A percentile compares a stretch with the other conserved stretches of the same genome.
Conservation (phyloP, 2,329 filamentous ascomycete species). For the Neodidymelliopsis sp. region DNA sequence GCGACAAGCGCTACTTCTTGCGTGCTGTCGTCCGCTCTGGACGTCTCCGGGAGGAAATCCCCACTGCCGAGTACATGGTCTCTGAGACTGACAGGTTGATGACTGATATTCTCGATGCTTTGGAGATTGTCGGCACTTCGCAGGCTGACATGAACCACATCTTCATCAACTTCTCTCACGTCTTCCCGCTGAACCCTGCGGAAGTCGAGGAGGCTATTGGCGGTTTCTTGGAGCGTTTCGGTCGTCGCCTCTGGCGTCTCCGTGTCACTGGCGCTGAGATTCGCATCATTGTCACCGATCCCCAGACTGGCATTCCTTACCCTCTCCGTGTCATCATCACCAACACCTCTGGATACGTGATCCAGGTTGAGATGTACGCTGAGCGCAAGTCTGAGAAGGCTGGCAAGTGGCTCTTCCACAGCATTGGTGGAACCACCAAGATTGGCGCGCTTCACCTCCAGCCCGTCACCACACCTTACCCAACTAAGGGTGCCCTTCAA, state of each 20-base stretch:
- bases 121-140: slow-evolving; percentile 99
- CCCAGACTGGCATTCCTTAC: slow-evolving; percentile 80
- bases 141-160: slow-evolving; percentile 99
- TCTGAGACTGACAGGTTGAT: slow-evolving; percentile 96
- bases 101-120: slow-evolving; percentile 95
- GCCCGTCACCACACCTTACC: slow-evolving; percentile 89
- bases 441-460: slow-evolving; percentile 94
- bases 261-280: slow-evolving; percentile 98
- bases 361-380: slow-evolving; percentile 96
- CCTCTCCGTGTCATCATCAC: slow-evolving; percentile 95
- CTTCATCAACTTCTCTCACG: slow-evolving; percentile 99
- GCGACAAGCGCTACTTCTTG: slow-evolving; percentile 98
- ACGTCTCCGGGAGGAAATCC: slow-evolving; percentile 94
- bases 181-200: slow-evolving; percentile 88
- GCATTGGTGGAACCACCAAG: slow-evolving; percentile 93
- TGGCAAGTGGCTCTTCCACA: slow-evolving; percentile 95
- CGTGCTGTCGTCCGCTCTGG: slow-evolving; percentile 94
- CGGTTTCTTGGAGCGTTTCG: slow-evolving; percentile 96
- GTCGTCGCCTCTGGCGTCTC: slow-evolving; percentile 91
- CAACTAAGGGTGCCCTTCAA: slow-evolving; percentile 98
- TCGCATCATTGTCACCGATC: slow-evolving; percentile 96
- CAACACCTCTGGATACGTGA: slow-evolving; percentile 97
- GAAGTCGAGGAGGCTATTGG: slow-evolving; percentile 93
- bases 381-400: slow-evolving; percentile 98
- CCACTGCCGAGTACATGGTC: slow-evolving; percentile 97